phyloP scores from a whole-genome alignment of 139 green algal genomes.

The Pleodorina starrii region DNA sequence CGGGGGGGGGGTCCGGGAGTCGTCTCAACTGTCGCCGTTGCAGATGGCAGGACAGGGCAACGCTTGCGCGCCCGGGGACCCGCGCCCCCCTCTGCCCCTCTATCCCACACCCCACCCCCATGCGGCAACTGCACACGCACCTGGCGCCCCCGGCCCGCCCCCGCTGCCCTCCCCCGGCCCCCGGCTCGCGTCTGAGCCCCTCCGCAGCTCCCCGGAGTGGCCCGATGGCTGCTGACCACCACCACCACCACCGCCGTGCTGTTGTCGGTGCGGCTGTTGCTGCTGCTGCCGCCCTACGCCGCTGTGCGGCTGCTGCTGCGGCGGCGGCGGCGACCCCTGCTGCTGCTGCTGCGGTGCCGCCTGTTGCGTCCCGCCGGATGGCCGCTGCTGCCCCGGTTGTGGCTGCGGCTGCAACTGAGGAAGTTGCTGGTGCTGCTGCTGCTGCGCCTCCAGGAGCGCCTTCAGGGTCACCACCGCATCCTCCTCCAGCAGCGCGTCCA shows the following conservation, averaged over 20 bases:
- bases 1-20: no score
- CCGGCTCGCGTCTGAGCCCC: not conserved
- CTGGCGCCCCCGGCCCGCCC: not conserved
- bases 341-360: not conserved
- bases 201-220: not conserved
- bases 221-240: not conserved
- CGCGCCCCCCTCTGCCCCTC: no score
- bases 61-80: no score
- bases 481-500: conserved; percentile 44
- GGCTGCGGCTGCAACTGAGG: no score
- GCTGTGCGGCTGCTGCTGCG: no score
- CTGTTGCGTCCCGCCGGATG: not conserved
- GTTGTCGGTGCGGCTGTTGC: no score
- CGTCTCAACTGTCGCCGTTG: no score
- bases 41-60: no score
- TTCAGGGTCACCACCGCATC: conserved; percentile 35
- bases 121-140: no score
- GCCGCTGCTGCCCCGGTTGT: not conserved
- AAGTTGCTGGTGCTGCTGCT: conserved; percentile 23
- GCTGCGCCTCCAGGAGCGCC: conserved; percentile 37
- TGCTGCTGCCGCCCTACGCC: not conserved
- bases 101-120: no score
- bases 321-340: no score
- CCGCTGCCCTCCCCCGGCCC: not conserved
- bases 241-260: no score